A percentile compares a stretch with the other conserved stretches of the same genome.
Evolutionary conservation across 2,329 filamentous ascomycete species (phyloP).

Genomic region (Diaporthe citriasiana): DNA sequence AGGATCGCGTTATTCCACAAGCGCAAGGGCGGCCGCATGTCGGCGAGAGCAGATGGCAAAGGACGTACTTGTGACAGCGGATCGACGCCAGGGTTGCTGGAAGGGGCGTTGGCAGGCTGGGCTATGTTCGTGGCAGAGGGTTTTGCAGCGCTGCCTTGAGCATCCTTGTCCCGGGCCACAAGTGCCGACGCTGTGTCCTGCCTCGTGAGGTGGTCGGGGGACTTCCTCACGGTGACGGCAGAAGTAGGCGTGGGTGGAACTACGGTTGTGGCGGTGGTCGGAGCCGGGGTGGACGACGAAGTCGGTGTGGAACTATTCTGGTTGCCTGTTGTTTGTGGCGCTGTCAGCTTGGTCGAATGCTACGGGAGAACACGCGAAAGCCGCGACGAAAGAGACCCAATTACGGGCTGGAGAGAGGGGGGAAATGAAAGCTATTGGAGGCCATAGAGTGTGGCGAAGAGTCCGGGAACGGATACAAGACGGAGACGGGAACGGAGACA

Average conservation of each 20-base stretch:
- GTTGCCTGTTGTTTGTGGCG: constrained; percentile 33
- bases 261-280: constrained; percentile 33
- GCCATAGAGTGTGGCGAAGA: constrained; percentile 21
- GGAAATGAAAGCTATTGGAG: not conserved
- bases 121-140: constrained; percentile 4
- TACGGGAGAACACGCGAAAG: not conserved
- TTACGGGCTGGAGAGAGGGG: not conserved
- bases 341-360: constrained; percentile 32
- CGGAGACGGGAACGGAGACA: constrained; percentile 15
- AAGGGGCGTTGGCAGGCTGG: constrained; percentile 7
- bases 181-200: constrained; percentile 25
- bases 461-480: not conserved
- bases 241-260: constrained; percentile 30
- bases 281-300: constrained; percentile 15
- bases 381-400: not conserved
- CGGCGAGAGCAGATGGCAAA: not conserved
- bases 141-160: constrained; percentile 29
- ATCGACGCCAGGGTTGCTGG: constrained; percentile 37
- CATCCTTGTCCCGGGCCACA: constrained; percentile 33
- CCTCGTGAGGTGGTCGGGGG: not conserved
- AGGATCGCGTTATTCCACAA: not conserved
- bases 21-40: not conserved
- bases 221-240: constrained; percentile 16
- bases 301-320: constrained; percentile 12
- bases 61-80: constrained; percentile 42